Percentiles rank a stretch among this genome's conserved stretches.
phyloP scores from a whole-genome alignment of 2,329 filamentous ascomycete species.

The Trichoderma cornu-damae region DNA sequence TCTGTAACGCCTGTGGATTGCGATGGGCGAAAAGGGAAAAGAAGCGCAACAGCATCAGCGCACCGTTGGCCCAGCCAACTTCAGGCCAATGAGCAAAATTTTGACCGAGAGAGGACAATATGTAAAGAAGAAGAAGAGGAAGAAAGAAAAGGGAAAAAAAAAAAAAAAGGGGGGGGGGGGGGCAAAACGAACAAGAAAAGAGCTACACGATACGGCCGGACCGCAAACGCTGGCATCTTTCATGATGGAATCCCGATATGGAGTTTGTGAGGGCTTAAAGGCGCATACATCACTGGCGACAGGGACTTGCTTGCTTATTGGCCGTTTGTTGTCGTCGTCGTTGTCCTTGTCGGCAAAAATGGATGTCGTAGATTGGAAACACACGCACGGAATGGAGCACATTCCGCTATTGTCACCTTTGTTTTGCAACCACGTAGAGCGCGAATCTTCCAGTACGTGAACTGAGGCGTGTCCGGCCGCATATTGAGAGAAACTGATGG shows the following conservation, averaged over 20 bases:
- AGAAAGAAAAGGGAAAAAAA: too few species aligned
- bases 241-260: constrained; percentile 4
- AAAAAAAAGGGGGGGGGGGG: too few species aligned
- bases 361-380: not conserved
- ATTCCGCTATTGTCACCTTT: not conserved
- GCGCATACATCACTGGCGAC: constrained; percentile 15
- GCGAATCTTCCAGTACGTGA: too few species aligned
- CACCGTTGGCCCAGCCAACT: not conserved
- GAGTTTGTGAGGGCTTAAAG: constrained; percentile 15
- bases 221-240: not conserved
- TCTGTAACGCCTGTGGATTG: constrained; percentile 90
- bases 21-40: constrained; percentile 78
- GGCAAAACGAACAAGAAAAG: not conserved
- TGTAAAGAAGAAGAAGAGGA: not conserved
- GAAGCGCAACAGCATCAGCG: constrained; percentile 44
- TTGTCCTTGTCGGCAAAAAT: not conserved
- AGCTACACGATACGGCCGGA: not conserved
- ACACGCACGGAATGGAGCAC: not conserved
- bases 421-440: not conserved
- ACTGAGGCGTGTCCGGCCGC: too few species aligned
- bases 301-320: not conserved
- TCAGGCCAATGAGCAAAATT: not conserved
- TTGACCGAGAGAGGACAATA: not conserved
- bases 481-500: too few species aligned
- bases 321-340: too few species aligned